Percentiles rank a stretch among this genome's conserved stretches.
Evolutionary conservation across 2,329 filamentous ascomycete species (phyloP).

Genomic region (Fusarium devonianum): DNA sequence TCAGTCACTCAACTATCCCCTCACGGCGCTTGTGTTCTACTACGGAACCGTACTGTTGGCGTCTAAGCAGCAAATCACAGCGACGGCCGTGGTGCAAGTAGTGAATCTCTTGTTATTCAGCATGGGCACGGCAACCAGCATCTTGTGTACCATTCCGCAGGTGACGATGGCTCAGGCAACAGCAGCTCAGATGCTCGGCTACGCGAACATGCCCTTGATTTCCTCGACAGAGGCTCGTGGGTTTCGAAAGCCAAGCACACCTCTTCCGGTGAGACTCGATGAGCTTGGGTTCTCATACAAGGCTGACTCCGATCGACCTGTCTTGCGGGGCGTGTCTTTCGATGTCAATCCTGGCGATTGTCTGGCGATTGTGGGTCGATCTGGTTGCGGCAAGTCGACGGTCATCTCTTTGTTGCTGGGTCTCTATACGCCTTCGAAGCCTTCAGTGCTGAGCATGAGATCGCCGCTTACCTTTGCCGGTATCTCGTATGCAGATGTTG

Average conservation of each 20-base stretch:
- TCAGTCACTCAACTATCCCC: slow-evolving; percentile 74
- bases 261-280: slow-evolving; percentile 55
- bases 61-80: slow-evolving; percentile 52
- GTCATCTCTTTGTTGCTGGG: slow-evolving; percentile 77
- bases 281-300: slow-evolving; percentile 78
- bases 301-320: slow-evolving; percentile 55
- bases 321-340: slow-evolving; percentile 73
- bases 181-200: slow-evolving; percentile 74
- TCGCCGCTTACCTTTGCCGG: slow-evolving; percentile 64
- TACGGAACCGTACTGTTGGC: slow-evolving; percentile 75
- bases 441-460: neutral
- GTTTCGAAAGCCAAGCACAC: slow-evolving; percentile 33
- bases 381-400: slow-evolving; percentile 92
- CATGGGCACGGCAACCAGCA: slow-evolving; percentile 73
- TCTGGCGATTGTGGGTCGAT: slow-evolving; percentile 81
- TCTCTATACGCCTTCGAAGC: slow-evolving; percentile 63
- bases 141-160: slow-evolving; percentile 80
- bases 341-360: slow-evolving; percentile 68
- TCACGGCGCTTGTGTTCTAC: slow-evolving; percentile 83
- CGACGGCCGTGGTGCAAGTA: slow-evolving; percentile 72
- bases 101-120: slow-evolving; percentile 86
- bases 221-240: slow-evolving; percentile 66
- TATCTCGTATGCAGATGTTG: slow-evolving; percentile 63
- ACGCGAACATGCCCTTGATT: slow-evolving; percentile 65
- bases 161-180: slow-evolving; percentile 77